A percentile compares a stretch with the other conserved stretches of the same genome.
phyloP scores from a whole-genome alignment of 2,329 filamentous ascomycete species.

The Cordyceps fumosorosea region DNA sequence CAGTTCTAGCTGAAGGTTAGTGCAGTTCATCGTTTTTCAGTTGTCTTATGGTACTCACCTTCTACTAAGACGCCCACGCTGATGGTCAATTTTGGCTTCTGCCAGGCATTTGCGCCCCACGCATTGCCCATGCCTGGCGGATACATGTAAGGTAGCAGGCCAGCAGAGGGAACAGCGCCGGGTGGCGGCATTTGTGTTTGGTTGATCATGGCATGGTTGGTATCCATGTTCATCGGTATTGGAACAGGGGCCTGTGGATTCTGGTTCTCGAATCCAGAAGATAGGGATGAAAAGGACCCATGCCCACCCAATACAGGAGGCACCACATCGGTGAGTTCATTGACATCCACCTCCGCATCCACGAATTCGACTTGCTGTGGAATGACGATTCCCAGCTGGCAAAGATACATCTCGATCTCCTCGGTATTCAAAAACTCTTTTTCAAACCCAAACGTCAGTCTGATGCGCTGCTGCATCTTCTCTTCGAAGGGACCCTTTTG shows the following conservation, averaged over 20 bases:
- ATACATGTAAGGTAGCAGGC: constrained; percentile 8
- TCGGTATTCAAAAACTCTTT: constrained; percentile 72
- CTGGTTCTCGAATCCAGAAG: constrained; percentile 2
- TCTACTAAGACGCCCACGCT: constrained; percentile 28
- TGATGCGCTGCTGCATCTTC: constrained; percentile 35
- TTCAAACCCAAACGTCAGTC: constrained; percentile 54
- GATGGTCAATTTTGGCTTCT: constrained; percentile 28
- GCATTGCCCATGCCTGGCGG: constrained; percentile 7
- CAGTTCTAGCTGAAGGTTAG: constrained; percentile 26
- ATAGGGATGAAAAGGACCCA: not conserved
- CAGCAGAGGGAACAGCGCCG: not conserved
- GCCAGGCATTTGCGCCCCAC: constrained; percentile 17
- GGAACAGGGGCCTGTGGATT: not conserved
- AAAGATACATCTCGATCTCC: constrained; percentile 70
- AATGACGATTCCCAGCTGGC: constrained; percentile 55
- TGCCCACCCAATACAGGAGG: not conserved
- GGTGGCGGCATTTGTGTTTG: not conserved
- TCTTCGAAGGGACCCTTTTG: constrained; percentile 11
- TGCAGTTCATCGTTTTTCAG: not conserved
- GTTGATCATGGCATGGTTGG: not conserved
- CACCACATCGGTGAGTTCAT: constrained; percentile 27
- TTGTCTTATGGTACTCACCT: constrained; percentile 22
- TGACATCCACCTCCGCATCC: constrained; percentile 47
- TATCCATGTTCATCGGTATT: not conserved
- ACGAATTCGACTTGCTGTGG: constrained; percentile 55